Base-by-base conservation (phyloP, 2,329 filamentous ascomycete genomes). In the Aspergillus tanneri region DNA sequence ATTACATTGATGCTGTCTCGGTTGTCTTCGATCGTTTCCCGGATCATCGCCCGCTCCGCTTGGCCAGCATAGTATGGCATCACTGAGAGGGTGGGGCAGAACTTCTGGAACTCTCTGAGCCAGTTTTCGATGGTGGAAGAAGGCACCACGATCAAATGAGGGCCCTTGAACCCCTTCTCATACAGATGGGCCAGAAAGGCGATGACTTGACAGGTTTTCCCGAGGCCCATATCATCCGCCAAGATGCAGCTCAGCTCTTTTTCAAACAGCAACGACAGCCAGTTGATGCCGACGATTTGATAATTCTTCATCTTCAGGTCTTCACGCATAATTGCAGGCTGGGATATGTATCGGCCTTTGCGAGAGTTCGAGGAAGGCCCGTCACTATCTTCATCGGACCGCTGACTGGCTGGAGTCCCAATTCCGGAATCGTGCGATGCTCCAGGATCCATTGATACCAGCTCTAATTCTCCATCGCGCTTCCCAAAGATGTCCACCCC, bases 181-280 rank as follows among this genome's bases (percentile, higher is more conserved):
- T 88, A 83, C 21, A 99, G 76, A 60, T 96, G 86, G 12, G 90
- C 87, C 37, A 99, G 78, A 61, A 99, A 90, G 0, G 90, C 85
- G 58, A 99, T 96, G 53, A 97, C 90, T 63, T 99, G 92, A 60
- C 90, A 96, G 0, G 93, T 99, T 76, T 99, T 99, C 37, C 93
- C 93, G 32, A 92, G 76, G 37, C 77, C 93, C 93, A 99, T 99
- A 65, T 99, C 93, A 65, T 99, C 93, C 2, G 93, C 93, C 14
- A 99, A 77, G 47, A 99, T 97, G 54, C 90, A 92, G 37, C 89
- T 92, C 43, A 95, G 80, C 22, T 84, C 79, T 49, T 88, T 84
- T 43, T 85, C 79, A 72, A 90, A 95, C 11, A 99, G 78, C 37
- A 97, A 72, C 46, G 85, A 84, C 63, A 99, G 80, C 93, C 93